Percentiles rank a stretch among this genome's conserved stretches.
phyloP scores from a whole-genome alignment of 345 rosid genomes.

The Moringa oleifera region DNA sequence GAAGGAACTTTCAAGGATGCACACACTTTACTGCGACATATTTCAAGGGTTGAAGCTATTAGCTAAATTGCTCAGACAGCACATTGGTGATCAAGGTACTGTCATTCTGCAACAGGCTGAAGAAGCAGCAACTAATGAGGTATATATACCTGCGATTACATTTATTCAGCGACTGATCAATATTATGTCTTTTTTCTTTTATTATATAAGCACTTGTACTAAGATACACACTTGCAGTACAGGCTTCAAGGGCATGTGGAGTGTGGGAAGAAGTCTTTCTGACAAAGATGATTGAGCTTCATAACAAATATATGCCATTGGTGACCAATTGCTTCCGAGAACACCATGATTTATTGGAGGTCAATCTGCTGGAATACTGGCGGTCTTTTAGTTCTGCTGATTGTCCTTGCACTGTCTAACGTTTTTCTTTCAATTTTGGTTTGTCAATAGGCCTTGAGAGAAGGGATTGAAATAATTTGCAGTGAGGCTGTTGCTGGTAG shows the following conservation, averaged over 20 bases:
- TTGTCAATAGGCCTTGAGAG: conserved; percentile 27
- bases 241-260: conserved; percentile 11
- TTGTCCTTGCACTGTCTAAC: conserved; percentile 17
- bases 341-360: conserved; percentile 23
- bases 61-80: conserved; percentile 31
- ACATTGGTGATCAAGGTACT: conserved; percentile 30
- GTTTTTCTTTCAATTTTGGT: background rate
- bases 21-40: conserved; percentile 25
- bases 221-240: background rate
- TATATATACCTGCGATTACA: background rate
- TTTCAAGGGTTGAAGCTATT: conserved; percentile 26
- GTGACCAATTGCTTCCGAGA: conserved; percentile 29
- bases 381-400: too few relatives aligned
- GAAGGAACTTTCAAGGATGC: conserved; percentile 37
- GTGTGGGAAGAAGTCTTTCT: conserved; percentile 29
- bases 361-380: too few relatives aligned
- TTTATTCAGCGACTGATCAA: too few relatives aligned
- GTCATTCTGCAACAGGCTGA: conserved; percentile 38
- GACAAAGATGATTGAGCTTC: conserved; percentile 35
- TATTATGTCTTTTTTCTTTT: too few relatives aligned
- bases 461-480: conserved; percentile 36
- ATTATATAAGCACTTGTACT: too few relatives aligned
- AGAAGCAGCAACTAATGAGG: conserved; percentile 28
- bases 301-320: conserved; percentile 31
- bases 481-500: conserved; percentile 29